Conservation (phyloP, 2,329 filamentous ascomycete species). For the Fusarium sororula region DNA sequence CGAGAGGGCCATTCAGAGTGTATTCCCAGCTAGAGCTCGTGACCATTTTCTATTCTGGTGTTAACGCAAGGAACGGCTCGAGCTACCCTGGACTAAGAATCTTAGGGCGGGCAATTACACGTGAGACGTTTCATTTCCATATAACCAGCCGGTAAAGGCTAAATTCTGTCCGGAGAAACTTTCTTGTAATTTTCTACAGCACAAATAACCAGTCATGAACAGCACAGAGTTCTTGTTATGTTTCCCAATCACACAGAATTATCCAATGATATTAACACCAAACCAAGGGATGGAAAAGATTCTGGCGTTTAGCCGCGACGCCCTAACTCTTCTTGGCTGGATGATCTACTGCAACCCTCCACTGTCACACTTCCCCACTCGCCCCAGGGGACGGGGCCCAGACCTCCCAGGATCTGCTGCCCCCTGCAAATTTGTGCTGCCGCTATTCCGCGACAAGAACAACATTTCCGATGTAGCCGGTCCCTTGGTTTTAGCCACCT, state of each 20-base stretch:
- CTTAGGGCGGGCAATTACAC: neutral
- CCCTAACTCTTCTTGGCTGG: neutral
- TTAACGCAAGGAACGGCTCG: neutral
- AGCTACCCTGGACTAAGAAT: neutral
- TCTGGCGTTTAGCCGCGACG: neutral
- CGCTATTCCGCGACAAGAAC: neutral
- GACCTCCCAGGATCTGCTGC: neutral
- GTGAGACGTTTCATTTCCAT: neutral
- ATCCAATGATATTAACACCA: neutral
- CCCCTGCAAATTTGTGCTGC: neutral
- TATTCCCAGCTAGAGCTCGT: neutral
- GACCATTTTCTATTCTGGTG: neutral
- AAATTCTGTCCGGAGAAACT: neutral
- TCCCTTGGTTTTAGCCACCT: neutral
- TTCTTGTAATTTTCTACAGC: rapidly evolving
- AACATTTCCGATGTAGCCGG: neutral
- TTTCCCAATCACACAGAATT: neutral
- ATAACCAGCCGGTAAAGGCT: neutral
- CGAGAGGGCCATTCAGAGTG: neutral
- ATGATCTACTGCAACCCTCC: neutral
- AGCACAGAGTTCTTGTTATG: rapidly evolving
- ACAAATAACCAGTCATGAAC: rapidly evolving
- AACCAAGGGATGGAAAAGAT: neutral
- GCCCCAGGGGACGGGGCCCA: neutral
- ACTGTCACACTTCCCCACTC: neutral